A percentile compares a stretch with the other conserved stretches of the same genome.
Evolutionary conservation across 768 basidiomycete genomes (phyloP).

Genomic region (Trametes punicea): DNA sequence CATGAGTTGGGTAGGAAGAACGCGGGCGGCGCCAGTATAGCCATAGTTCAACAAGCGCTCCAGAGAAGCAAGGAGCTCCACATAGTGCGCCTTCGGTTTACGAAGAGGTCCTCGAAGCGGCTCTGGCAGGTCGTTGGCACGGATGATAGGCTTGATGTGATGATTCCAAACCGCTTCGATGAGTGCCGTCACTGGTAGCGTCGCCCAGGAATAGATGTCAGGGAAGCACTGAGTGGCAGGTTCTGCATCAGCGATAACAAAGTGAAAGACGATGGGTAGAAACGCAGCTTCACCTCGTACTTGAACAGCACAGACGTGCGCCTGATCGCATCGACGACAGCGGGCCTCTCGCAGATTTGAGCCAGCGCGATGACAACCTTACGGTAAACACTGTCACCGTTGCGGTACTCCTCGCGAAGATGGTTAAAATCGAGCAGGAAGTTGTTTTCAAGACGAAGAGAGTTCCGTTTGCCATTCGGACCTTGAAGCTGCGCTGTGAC

Average conservation of each 20-base stretch:
- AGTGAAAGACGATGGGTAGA: background rate
- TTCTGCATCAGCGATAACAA: too few relatives aligned
- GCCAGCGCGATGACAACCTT: background rate
- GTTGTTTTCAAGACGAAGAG: background rate
- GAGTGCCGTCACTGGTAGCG: background rate
- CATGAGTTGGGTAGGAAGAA: background rate
- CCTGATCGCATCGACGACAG: background rate
- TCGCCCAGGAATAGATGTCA: background rate
- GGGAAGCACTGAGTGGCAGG: background rate
- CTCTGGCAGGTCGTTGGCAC: background rate
- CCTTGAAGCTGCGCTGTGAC: background rate
- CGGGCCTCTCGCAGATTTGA: background rate
- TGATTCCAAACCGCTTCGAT: background rate
- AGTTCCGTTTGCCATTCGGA: background rate
- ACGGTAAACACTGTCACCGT: background rate
- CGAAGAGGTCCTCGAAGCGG: background rate
- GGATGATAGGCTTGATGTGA: background rate
- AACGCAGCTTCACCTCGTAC: background rate
- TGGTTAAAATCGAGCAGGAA: background rate
- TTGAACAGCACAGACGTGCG: background rate
- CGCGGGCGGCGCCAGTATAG: background rate
- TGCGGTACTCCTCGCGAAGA: background rate
- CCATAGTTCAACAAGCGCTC: background rate
- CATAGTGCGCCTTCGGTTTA: background rate
- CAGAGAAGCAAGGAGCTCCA: background rate